Conservation (phyloP, 352 stramenopile species). For the Albugo laibachii region DNA sequence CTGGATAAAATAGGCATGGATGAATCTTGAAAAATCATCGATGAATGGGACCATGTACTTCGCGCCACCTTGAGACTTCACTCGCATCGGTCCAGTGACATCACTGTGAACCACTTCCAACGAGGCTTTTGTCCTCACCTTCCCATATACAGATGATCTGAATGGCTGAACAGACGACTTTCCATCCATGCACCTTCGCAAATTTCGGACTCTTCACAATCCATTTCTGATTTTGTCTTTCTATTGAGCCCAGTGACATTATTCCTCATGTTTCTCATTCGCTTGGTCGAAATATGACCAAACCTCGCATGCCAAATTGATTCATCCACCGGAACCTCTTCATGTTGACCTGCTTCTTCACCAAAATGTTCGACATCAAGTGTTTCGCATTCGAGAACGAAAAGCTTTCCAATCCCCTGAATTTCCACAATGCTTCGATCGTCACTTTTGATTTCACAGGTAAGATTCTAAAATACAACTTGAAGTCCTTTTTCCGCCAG, state of each 20-base stretch:
- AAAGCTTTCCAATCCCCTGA: no score
- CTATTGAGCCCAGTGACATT: no score
- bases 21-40: slow-evolving; percentile 8
- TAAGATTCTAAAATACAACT: not conserved
- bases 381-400: no score
- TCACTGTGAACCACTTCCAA: not conserved
- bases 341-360: no score
- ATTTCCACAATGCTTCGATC: no score
- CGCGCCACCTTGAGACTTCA: not conserved
- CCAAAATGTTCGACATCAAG: no score
- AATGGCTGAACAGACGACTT: not conserved
- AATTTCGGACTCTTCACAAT: not conserved
- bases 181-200: not conserved
- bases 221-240: no score
- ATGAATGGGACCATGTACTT: slow-evolving; percentile 8
- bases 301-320: no score
- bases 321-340: no score
- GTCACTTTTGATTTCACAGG: no score
- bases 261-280: no score
- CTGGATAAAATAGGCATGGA: slow-evolving; percentile 11
- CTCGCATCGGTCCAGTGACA: not conserved
- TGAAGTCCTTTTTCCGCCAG: not conserved
- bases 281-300: no score
- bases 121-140: not conserved
- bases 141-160: not conserved